A percentile compares a stretch with the other conserved stretches of the same genome.
Evolutionary conservation across 1,139 yeast species (phyloP).

Genomic region (Wickerhamomyces sp.): DNA sequence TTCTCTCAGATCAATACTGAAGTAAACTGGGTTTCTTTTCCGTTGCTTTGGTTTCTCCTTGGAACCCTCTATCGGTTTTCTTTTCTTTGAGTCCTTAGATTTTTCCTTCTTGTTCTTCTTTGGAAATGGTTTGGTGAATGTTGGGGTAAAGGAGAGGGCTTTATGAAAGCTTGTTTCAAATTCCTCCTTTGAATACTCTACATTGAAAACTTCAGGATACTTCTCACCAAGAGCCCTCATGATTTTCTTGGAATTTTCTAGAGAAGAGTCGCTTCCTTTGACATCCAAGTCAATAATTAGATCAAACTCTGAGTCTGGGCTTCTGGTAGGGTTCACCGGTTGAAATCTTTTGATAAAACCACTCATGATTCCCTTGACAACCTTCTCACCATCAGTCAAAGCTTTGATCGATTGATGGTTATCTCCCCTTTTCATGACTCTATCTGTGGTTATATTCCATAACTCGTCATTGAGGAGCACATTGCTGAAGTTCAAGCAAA

Average conservation of each 20-base stretch:
- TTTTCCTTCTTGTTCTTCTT: slow-evolving; percentile 19
- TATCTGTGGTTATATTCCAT: slow-evolving; percentile 48
- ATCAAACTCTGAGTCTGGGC: slow-evolving; percentile 71
- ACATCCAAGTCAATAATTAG: slow-evolving; percentile 53
- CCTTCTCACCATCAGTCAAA: slow-evolving; percentile 37
- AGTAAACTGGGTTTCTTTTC: slow-evolving; percentile 33
- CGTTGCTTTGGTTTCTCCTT: slow-evolving; percentile 13
- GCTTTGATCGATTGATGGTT: slow-evolving; percentile 83
- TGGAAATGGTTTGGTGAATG: slow-evolving; percentile 36
- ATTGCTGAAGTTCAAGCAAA: slow-evolving; percentile 69
- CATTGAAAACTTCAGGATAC: slow-evolving; percentile 33
- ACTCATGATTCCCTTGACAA: slow-evolving; percentile 58
- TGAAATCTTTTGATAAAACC: slow-evolving; percentile 73
- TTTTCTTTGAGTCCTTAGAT: slow-evolving; percentile 15
- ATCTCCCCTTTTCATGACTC: slow-evolving; percentile 74
- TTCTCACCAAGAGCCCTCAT: slow-evolving; percentile 33
- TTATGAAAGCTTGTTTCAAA: slow-evolving; percentile 38
- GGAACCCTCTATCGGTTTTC: slow-evolving; percentile 15
- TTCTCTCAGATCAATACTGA: slow-evolving; percentile 30
- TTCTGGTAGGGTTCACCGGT: slow-evolving; percentile 38
- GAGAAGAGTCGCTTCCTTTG: slow-evolving; percentile 40
- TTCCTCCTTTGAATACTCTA: slow-evolving; percentile 31
- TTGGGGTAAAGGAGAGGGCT: slow-evolving; percentile 52
- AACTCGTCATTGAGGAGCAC: slow-evolving; percentile 31
- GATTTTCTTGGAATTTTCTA: slow-evolving; percentile 45